Conservation (phyloP, 345 rosid species). For the Physaria fendleri region DNA sequence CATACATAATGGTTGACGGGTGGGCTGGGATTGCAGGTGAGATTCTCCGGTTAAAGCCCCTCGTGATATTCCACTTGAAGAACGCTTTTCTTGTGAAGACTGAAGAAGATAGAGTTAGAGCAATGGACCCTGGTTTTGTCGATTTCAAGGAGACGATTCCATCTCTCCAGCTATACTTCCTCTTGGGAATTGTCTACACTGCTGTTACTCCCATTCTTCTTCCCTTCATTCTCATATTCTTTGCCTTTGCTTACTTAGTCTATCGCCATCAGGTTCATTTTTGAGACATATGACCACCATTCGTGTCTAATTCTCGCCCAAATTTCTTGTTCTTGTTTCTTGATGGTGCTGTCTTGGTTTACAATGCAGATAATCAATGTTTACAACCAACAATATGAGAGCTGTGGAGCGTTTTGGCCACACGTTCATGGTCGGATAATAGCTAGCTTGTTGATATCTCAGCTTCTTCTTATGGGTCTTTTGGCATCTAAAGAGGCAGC, state of each 20-base stretch:
- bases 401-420: slow-evolving; percentile 98
- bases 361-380: slow-evolving; percentile 76
- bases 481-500: slow-evolving; percentile 88
- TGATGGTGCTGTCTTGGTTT: slow-evolving; percentile 6
- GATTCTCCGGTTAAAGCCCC: slow-evolving; percentile 78
- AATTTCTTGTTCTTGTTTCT: background rate
- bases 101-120: slow-evolving; percentile 67
- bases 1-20: slow-evolving; percentile 94
- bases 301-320: background rate
- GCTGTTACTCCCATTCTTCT: slow-evolving; percentile 93
- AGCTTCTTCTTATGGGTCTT: slow-evolving; percentile 76
- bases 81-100: slow-evolving; percentile 92
- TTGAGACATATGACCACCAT: background rate
- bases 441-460: slow-evolving; percentile 84
- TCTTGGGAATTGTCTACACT: slow-evolving; percentile 88
- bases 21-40: slow-evolving; percentile 98
- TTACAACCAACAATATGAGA: slow-evolving; percentile 85
- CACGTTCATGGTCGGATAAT: slow-evolving; percentile 83
- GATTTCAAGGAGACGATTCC: slow-evolving; percentile 88
- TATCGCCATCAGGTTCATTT: slow-evolving; percentile 93
- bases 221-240: slow-evolving; percentile 84
- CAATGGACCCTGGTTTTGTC: slow-evolving; percentile 83
- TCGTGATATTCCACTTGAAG: slow-evolving; percentile 86
- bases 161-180: slow-evolving; percentile 84
- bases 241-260: slow-evolving; percentile 85